Base-by-base conservation (phyloP, 1,284 basidiomycete genomes). In the Ganoderma sp. region DNA sequence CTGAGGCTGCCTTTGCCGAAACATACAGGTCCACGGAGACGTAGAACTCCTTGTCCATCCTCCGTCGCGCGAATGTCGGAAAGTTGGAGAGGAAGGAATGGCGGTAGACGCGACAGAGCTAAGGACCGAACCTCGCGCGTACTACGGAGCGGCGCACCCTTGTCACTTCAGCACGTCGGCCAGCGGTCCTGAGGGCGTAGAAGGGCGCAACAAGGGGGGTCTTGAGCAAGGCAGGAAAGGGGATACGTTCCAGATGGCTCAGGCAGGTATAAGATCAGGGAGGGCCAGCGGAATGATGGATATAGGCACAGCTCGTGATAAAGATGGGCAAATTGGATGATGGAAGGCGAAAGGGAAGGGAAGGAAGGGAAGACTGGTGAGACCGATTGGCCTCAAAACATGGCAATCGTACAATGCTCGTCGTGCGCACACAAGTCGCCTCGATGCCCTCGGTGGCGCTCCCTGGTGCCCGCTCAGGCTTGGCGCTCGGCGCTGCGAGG, bases 1-100 rank as follows among this genome's bases (percentile, higher is more conserved):
- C 81, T 48, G 83, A 76, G 34, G 82, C 82, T 5, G 85, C 84
- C 63, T 85, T 81, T 62, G 82, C 81, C n/a, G 90, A 87, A 48
- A 92, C 80, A 75, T 88, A 90, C 25, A 93, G 79, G 73, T 93
- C 88, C 9, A 85, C 86, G 56, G 84, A 84, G 57, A 89, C 84
- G 69, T 80, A 80, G 71, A 84, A 82, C 73, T 85, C 85, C 59
- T 78, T 77, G 68, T 69, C 62, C 66, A 69, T 70, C 42, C 64
- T 59, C 63, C 19, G 63, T 52, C 37, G 37, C 50, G 19, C 22
- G 50, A 54, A 56, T 41, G 57, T 66, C 61, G 66, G 62, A 66
- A 50, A 61, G 64, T 58, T 57, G 66, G 66, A 59, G 64, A 43
- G 48, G 42, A 56, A 52, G 25, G 42, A 45, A 28, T 32, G 45